These are phyloP conservation scores for Mycosarcoma mackinlayi DNA, from an alignment of 1,284 basidiomycete species.

Conservation along the genomic window DNA sequence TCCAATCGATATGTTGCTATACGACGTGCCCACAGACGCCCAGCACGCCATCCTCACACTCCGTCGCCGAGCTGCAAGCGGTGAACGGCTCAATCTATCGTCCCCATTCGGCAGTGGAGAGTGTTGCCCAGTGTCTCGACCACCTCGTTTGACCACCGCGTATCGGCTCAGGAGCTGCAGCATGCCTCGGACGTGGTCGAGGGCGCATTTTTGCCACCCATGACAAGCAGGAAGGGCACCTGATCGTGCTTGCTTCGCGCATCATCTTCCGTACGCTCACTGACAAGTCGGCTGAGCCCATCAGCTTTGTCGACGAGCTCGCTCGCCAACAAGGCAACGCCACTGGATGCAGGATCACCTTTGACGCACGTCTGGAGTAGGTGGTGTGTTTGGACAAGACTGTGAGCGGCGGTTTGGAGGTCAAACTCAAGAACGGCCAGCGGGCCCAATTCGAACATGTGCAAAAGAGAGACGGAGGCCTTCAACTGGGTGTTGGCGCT, in stretches of 20 bases:
- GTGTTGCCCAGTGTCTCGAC: conserved; percentile 11
- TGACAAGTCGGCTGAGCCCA: neutral
- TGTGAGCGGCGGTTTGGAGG: conserved; percentile 2
- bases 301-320: conserved; percentile 18
- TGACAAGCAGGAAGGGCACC: conserved; percentile 13
- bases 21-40: conserved; percentile 55
- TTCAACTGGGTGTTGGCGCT: conserved; percentile 38
- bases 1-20: conserved; percentile 41
- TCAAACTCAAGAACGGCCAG: conserved; percentile 34
- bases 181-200: conserved; percentile 29
- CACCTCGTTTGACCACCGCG: conserved; percentile 28
- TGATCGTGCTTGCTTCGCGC: conserved; percentile 22
- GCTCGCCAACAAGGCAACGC: neutral
- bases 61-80: conserved; percentile 38
- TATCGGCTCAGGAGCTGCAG: conserved; percentile 23
- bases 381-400: conserved; percentile 18
- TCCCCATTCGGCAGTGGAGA: neutral
- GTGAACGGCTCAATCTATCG: conserved; percentile 34
- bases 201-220: conserved; percentile 9
- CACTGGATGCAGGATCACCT: conserved; percentile 17
- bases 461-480: conserved; percentile 21
- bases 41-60: conserved; percentile 48
- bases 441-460: conserved; percentile 14
- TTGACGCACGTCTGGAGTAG: conserved; percentile 36
- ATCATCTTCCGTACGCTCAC: conserved; percentile 31